Conservation (phyloP, 1,139 yeast species). For the Wickerhamomyces sp. region DNA sequence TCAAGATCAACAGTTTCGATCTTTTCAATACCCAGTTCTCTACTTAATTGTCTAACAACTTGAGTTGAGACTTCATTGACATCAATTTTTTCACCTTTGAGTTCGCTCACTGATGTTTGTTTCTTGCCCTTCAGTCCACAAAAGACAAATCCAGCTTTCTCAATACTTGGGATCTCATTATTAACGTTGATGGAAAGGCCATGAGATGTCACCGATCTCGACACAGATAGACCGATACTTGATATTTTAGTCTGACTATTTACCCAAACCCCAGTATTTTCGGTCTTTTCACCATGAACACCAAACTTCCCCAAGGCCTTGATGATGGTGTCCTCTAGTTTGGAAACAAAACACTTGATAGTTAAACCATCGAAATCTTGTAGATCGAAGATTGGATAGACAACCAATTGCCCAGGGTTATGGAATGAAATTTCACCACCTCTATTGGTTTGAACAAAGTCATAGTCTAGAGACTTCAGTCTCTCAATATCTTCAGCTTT, state of each 20-base stretch:
- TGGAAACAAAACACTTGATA: slow-evolving; percentile 71
- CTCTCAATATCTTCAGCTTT: slow-evolving; percentile 31
- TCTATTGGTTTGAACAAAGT: slow-evolving; percentile 70
- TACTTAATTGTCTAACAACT: slow-evolving; percentile 51
- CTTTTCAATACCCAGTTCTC: slow-evolving; percentile 38
- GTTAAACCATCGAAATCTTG: slow-evolving; percentile 53
- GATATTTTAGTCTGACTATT: slow-evolving; percentile 64
- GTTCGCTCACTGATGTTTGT: slow-evolving; percentile 45
- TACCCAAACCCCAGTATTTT: slow-evolving; percentile 87
- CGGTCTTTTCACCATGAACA: slow-evolving; percentile 36
- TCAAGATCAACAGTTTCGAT: slow-evolving; percentile 37
- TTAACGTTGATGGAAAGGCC: slow-evolving; percentile 79
- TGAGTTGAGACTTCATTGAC: slow-evolving; percentile 39
- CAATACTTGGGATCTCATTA: slow-evolving; percentile 70
- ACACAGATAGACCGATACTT: slow-evolving; percentile 84
- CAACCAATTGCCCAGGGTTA: slow-evolving; percentile 91
- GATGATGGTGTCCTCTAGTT: slow-evolving; percentile 61
- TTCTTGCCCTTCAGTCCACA: slow-evolving; percentile 73
- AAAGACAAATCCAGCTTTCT: slow-evolving; percentile 58
- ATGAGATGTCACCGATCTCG: slow-evolving; percentile 81
- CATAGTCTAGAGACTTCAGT: slow-evolving; percentile 30
- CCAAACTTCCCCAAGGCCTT: slow-evolving; percentile 38
- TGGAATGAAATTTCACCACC: slow-evolving; percentile 99
- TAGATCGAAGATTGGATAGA: slow-evolving; percentile 77
- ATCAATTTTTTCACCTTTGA: slow-evolving; percentile 21